phyloP scores from a whole-genome alignment of 306 rosid genomes.

The Quercus agrifolia region DNA sequence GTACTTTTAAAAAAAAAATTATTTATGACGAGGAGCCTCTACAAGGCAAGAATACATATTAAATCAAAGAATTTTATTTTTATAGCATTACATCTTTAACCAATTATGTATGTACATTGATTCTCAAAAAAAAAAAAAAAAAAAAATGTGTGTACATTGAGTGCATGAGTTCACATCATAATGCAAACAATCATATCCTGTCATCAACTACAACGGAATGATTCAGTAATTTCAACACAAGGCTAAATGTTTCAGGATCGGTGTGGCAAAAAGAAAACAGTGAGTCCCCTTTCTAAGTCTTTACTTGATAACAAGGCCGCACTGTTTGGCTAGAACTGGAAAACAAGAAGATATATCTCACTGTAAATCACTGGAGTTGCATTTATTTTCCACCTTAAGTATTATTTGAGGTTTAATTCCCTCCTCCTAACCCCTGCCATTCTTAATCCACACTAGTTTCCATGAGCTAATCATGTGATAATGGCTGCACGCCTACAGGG shows the following conservation, averaged over 20 bases:
- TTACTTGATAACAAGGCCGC: not conserved
- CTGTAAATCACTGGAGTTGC: not conserved
- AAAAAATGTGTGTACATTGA: not conserved
- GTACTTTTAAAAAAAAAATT: not conserved
- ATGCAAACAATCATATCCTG: not conserved
- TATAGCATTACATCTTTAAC: too few relatives aligned
- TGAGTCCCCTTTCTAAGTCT: not conserved
- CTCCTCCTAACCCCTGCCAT: not conserved
- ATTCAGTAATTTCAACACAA: not conserved
- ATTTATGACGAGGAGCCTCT: too few relatives aligned
- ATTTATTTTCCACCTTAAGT: not conserved
- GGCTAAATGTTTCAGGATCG: not conserved
- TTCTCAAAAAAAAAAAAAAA: too few relatives aligned
- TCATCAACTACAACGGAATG: not conserved
- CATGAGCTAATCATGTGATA: not conserved
- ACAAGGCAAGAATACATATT: too few relatives aligned
- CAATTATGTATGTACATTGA: too few relatives aligned
- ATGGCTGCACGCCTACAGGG: not conserved
- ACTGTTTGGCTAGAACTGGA: not conserved
- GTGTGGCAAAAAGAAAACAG: not conserved
- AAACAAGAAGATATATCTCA: not conserved
- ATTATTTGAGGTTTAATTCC: too few relatives aligned
- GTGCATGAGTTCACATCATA: not conserved
- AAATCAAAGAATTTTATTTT: too few relatives aligned
- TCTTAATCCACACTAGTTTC: not conserved